Base-by-base conservation (phyloP, 306 rosid species). In the Mimosa bimucronata region DNA sequence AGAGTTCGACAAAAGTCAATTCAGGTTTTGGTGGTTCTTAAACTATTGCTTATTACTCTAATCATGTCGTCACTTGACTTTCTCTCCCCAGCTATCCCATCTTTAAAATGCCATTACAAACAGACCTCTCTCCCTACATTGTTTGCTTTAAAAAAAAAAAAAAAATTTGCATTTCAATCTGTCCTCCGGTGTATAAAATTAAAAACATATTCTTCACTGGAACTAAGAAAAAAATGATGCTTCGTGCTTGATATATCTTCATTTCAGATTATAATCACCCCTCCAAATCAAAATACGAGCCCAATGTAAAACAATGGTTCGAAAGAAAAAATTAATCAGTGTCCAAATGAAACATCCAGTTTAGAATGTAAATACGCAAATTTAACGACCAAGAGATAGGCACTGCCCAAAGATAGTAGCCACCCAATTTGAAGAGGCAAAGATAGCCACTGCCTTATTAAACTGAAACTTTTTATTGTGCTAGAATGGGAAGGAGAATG, bases 11-110 rank as follows among this genome's bases (percentile, higher is more conserved):
- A 62, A 79, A 80, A 74, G 77, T 77, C 82, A 80, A 79, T 44
- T 77, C 80, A 26, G 67, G 82, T 74, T 77, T 64, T 30, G 38
- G 46, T 66, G 71, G 86, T 81, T 84, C 88, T 74, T 84, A 80
- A 85, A 53, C 82, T 76, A 79, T 79, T 77, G 81, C 37, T 85
- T 79, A 73, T 46, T 80, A 42, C 66, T 44, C 58, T 71, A 79
- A 87, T 87, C 66, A 89, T 85, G 75, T 44, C 87, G 23, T 75
- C 40, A 58, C 81, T 82, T 83, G 90, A 89, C 88, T 41, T 77
- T 62, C 38, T 62, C 14, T 34, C 6, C 14, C 13, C 34, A 6
- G 12, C 10, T n/a, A 40, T 21, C 30, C 10, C 15, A 57, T 23
- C 58, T 18, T 50, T 50, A 6, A 18, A 8, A 57, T 57, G 15